Evolutionary conservation across 805 yeast species (phyloP), one percentile per base, ranked within the genome.

Genomic region (Lipomyces starkeyi): DNA sequence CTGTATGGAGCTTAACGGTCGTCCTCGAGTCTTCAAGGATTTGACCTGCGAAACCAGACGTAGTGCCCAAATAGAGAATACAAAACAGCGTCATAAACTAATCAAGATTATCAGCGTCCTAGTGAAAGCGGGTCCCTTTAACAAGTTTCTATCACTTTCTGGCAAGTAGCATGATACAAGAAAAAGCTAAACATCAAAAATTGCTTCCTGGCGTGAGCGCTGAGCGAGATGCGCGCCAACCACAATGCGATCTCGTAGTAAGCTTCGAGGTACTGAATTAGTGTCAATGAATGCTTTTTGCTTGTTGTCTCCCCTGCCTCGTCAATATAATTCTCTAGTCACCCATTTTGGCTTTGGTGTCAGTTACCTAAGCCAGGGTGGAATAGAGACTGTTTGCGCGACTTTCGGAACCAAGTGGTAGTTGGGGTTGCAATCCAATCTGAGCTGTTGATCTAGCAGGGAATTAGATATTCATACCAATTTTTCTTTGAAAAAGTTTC

Each of bases 241-340:
- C 43, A 37, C 43, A 37, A 37, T 37, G 43, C 43, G 43, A 37
- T 37, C 43, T 37, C 43, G 43, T 37, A 37, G 43, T 37, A 37
- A 37, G 43, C 43, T 37, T 37, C 43, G 43, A 37, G 43, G 43
- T 37, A 37, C 43, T 37, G 43, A 37, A 37, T 37, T 37, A 13
- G 43, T 37, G 43, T 37, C 43, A 37, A 37, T 37, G 43, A 37
- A 37, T 37, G 11, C 43, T 37, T 37, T 37, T 37, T 37, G 43
- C 43, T 37, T 37, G 43, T 37, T 37, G 43, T 37, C 43, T 37
- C 43, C 43, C 43, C 43, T 37, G 43, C 43, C 43, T 37, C 43
- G 43, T 37, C 43, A 37, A 37, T 32, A 32, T 32, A 32, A 32
- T 32, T 32, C 35, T 37, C 43, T 37, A 37, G 43, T 37, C 43